Conservation (phyloP, 768 basidiomycete genomes). For the Glaciozyma antarctica region DNA sequence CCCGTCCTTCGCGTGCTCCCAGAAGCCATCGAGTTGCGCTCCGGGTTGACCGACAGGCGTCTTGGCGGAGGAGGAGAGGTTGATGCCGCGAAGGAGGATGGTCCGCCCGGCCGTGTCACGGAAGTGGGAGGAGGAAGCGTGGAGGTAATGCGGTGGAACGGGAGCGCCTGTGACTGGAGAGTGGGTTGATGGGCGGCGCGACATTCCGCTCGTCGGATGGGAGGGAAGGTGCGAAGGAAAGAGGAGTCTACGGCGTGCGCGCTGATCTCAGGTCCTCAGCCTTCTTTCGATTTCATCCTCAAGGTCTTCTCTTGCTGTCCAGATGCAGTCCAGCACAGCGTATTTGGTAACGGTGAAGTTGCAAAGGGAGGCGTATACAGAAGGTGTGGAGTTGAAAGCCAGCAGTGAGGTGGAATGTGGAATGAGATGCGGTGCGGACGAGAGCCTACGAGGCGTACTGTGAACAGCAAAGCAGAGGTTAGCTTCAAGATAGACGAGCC, state of each 20-base stretch:
- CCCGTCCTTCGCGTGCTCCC: constrained; percentile 63
- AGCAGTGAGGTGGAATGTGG: too few species aligned
- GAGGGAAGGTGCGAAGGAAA: background rate
- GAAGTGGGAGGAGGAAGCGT: constrained; percentile 32
- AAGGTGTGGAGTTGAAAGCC: too few species aligned
- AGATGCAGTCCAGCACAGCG: too few species aligned
- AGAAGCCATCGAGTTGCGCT: constrained; percentile 62
- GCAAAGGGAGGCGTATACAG: too few species aligned
- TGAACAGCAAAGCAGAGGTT: background rate
- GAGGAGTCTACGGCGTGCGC: background rate
- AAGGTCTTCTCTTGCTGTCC: too few species aligned
- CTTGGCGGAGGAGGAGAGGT: constrained; percentile 81
- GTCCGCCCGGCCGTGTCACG: constrained; percentile 48
- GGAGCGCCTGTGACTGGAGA: constrained; percentile 21
- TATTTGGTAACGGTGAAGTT: too few species aligned
- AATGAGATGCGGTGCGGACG: too few species aligned
- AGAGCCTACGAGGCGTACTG: background rate
- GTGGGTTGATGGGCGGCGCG: background rate
- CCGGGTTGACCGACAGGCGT: constrained; percentile 64
- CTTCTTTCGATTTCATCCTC: too few species aligned
- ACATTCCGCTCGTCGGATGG: background rate
- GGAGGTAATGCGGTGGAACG: constrained; percentile 27
- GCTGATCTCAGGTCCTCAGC: background rate
- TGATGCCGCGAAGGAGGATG: constrained; percentile 82
- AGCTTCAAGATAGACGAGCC: background rate